Evolutionary conservation across 345 rosid species (phyloP).

Genomic region (Mallotus nudiflorus): DNA sequence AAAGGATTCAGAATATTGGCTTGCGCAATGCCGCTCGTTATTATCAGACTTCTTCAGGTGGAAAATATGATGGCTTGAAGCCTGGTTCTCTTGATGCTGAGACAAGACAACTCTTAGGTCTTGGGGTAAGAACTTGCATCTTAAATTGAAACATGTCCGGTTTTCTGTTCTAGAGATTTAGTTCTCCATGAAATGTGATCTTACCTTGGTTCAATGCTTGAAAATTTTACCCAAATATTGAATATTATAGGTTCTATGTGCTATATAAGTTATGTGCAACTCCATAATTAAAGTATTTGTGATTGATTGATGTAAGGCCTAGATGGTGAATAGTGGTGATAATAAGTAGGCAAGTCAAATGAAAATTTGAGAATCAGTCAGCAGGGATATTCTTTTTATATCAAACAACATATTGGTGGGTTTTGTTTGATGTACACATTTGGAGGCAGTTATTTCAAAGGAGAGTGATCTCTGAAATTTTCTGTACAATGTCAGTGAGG

Average conservation of each 20-base stretch:
- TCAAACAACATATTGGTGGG: neutral
- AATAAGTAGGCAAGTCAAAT: neutral
- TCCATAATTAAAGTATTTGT: neutral
- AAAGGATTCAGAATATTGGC: slow-evolving; percentile 56
- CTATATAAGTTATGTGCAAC: neutral
- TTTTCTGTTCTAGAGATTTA: neutral
- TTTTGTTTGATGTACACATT: neutral
- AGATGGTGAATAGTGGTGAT: neutral
- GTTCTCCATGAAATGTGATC: neutral
- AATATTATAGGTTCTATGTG: neutral
- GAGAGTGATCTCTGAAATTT: neutral
- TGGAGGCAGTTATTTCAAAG: neutral
- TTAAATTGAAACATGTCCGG: neutral
- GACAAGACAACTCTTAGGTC: slow-evolving; percentile 74
- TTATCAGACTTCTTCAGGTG: slow-evolving; percentile 63
- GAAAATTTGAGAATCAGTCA: neutral
- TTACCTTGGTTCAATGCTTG: neutral
- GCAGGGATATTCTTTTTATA: neutral
- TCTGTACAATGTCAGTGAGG: neutral
- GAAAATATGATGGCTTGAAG: slow-evolving; percentile 83
- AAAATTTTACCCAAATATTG: neutral
- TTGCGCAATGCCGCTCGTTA: slow-evolving; percentile 63
- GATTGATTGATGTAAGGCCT: neutral
- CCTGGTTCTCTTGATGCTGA: slow-evolving; percentile 85
- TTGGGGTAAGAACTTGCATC: slow-evolving; percentile 55